Evolutionary conservation across 208 protist genomes (phyloP).

Genomic region (Crithidia expoeki): DNA sequence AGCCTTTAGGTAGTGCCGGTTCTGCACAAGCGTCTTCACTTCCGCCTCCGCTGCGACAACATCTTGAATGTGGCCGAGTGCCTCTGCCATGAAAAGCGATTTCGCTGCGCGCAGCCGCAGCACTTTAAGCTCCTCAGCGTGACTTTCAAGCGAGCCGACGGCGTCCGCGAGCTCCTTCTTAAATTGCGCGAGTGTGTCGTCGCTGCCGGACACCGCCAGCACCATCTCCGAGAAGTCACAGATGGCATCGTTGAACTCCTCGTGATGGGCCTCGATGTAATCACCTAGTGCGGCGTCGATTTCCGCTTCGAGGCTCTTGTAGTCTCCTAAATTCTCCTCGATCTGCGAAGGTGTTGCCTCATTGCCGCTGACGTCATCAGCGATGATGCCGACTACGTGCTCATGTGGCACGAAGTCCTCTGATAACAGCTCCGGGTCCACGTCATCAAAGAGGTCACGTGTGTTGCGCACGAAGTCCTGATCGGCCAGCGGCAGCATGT

Average conservation of each 20-base stretch:
- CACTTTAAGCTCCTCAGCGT: conserved; percentile 71
- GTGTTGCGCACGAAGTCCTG: conserved; percentile 67
- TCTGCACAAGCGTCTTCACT: conserved; percentile 48
- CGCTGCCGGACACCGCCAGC: conserved; percentile 77
- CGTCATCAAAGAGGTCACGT: conserved; percentile 72
- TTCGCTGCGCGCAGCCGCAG: conserved; percentile 77
- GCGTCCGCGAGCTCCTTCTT: conserved; percentile 70
- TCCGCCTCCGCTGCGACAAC: conserved; percentile 60
- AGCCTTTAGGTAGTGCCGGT: conserved; percentile 68
- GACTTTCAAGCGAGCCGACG: conserved; percentile 59
- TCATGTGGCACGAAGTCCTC: conserved; percentile 75
- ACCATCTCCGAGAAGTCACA: conserved; percentile 85
- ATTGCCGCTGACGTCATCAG: conserved; percentile 49
- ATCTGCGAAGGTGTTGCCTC: conserved; percentile 68
- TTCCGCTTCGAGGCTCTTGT: conserved; percentile 66
- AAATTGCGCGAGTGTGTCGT: conserved; percentile 74
- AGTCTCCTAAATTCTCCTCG: conserved; percentile 63
- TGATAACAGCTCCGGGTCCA: conserved; percentile 63
- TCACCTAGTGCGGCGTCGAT: conserved; percentile 61
- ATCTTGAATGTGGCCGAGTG: conserved; percentile 56
- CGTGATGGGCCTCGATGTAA: conserved; percentile 84
- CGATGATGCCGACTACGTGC: conserved; percentile 81
- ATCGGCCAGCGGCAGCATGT: conserved; percentile 42
- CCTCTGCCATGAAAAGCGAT: conserved; percentile 71
- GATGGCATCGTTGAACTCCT: conserved; percentile 85